Percentiles rank a stretch among this genome's conserved stretches.
phyloP scores from a whole-genome alignment of 2,329 filamentous ascomycete species.

The Aspergillus ibericus region DNA sequence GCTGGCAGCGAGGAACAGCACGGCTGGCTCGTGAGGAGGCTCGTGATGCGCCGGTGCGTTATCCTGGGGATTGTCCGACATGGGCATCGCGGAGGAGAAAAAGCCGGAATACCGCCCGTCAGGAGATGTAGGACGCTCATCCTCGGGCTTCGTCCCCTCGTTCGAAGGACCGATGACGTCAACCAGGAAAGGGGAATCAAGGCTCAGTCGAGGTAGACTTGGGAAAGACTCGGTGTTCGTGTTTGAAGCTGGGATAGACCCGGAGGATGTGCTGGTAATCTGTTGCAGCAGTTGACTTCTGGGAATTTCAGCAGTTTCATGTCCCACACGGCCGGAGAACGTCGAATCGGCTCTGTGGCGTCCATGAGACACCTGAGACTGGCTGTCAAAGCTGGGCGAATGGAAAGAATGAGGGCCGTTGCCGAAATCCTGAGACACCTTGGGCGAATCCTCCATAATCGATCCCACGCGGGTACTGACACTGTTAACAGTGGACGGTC shows the following conservation, averaged over 20 bases:
- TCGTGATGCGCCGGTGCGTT: constrained; percentile 44
- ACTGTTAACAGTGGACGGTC: constrained; percentile 54
- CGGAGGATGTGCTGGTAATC: constrained; percentile 49
- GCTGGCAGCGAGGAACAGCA: constrained; percentile 88
- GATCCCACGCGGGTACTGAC: constrained; percentile 60
- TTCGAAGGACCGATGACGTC: constrained; percentile 39
- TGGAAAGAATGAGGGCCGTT: constrained; percentile 67
- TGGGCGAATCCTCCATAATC: constrained; percentile 63
- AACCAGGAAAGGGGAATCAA: constrained; percentile 47
- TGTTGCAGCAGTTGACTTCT: constrained; percentile 52
- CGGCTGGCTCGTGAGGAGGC: constrained; percentile 51
- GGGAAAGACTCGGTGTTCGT: constrained; percentile 34
- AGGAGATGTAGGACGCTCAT: constrained; percentile 36
- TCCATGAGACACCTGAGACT: constrained; percentile 29
- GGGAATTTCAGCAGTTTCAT: constrained; percentile 57
- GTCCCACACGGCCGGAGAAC: constrained; percentile 50
- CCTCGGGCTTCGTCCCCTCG: constrained; percentile 21
- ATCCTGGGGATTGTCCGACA: constrained; percentile 63
- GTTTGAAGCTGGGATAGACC: constrained; percentile 16
- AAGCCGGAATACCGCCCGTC: constrained; percentile 68
- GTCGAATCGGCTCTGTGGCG: constrained; percentile 59
- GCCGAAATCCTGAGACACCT: constrained; percentile 65
- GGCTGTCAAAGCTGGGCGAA: constrained; percentile 52
- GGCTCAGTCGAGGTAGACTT: constrained; percentile 44
- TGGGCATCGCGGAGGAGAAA: constrained; percentile 83